Base-by-base conservation (phyloP, 495 filamentous ascomycete species). In the Staphylotrichum longicolle region DNA sequence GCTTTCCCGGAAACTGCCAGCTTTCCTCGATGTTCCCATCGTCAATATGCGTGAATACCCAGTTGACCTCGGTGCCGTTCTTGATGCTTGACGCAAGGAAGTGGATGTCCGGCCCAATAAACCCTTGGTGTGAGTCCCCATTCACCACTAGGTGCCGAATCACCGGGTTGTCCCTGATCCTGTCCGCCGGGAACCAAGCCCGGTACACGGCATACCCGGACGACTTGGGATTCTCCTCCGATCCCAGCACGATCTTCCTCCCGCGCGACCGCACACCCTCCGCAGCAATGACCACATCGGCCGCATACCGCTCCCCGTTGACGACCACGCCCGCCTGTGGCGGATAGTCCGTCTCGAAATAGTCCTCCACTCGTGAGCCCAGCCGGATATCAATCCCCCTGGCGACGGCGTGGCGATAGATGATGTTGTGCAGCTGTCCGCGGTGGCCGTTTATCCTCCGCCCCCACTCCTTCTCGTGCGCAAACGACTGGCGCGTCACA, bases 1-100 rank as follows among this genome's bases (percentile, higher is more conserved):
- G 76, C 50, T 81, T 78, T 11, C 84, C 85, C 2, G 84, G 82
- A 35, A 85, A 81, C 53, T 82, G 82, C 86, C 86, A 88, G 39
- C 80, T 82, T 69, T 88, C 86, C 56, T 85, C 83, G 49, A 79
- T 73, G 56, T 73, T 71, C 3, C 69, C 69, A 42, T 73, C 69
- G 30, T 73, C 71, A 35, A 73, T 80, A 65, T 89, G 86, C 8
- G 87, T 89, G 40, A 87, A 82, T 14, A 88, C 87, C 87, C 86
- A 90, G 62, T 84, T 86, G 47, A 88, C 84, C 62, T 89, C 86
- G 30, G 75, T 76, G 1, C 86, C 85, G 54, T 79, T 78, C 73
- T 87, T 86, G 68, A 86, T 79, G 8, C 78, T 82, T 8, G 79
- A 81, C 40, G 83, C 83, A 51, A 88, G 77, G 69, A 87, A 86